Conservation (phyloP, 306 rosid genomes). For the Rosa persica region DNA sequence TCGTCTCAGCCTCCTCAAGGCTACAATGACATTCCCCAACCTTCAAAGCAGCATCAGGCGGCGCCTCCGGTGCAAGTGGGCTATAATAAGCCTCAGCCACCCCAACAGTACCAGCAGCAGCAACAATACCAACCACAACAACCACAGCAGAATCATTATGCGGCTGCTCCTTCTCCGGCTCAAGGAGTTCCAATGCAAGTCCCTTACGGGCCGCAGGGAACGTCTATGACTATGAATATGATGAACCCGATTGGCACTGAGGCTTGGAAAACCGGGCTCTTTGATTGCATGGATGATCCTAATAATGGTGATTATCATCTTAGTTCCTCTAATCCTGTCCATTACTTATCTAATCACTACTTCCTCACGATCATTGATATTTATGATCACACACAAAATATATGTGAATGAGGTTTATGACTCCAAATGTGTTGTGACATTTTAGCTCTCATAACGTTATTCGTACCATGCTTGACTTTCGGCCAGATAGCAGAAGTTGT, state of each 20-base stretch:
- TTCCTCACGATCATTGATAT: neutral
- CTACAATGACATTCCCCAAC: neutral
- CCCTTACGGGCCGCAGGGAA: neutral
- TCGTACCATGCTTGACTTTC: conserved; percentile 28
- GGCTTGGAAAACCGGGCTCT: conserved; percentile 21
- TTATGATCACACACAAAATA: neutral
- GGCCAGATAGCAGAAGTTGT: conserved; percentile 37
- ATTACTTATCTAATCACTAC: neutral
- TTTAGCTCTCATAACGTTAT: conserved; percentile 25
- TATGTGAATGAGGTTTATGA: neutral
- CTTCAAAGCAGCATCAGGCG: neutral
- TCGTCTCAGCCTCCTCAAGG: neutral
- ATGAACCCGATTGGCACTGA: conserved; percentile 2
- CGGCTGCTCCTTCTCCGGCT: neutral
- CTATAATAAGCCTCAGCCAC: conserved; percentile 5
- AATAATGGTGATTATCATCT: conserved; percentile 17
- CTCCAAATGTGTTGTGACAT: neutral
- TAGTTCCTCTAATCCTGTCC: neutral
- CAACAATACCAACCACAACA: neutral
- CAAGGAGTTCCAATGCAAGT: conserved; percentile 12
- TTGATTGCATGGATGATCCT: conserved; percentile 38
- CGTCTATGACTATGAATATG: neutral
- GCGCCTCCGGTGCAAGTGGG: neutral
- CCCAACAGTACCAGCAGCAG: neutral
- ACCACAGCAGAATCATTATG: neutral